These are phyloP conservation scores for Evernia prunastri DNA, from an alignment of 495 filamentous ascomycete genomes.

Conservation along the genomic window DNA sequence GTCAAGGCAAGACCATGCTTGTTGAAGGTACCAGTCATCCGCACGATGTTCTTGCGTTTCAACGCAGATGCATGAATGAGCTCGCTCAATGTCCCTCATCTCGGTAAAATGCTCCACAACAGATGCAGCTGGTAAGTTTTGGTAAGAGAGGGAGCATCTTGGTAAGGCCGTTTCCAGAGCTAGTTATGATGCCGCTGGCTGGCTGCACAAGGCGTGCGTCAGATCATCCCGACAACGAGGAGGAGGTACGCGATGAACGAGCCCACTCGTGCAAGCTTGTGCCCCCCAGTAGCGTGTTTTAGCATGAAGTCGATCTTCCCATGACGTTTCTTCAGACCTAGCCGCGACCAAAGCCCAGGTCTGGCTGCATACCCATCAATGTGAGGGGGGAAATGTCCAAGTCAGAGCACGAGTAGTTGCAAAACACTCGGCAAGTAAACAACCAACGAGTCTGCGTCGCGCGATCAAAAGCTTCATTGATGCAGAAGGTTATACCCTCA, in stretches of 20 bases:
- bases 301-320: not conserved
- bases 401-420: not conserved
- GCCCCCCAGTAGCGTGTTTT: not conserved
- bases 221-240: not conserved
- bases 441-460: not conserved
- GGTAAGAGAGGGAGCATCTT: not conserved
- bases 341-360: not conserved
- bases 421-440: not conserved
- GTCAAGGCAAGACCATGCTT: not conserved
- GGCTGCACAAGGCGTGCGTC: not conserved
- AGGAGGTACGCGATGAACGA: not conserved
- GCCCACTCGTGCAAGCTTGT: not conserved
- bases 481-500: not conserved
- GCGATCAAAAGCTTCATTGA: not conserved
- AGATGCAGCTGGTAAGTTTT: not conserved
- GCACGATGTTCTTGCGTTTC: not conserved
- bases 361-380: slow-evolving; percentile 1
- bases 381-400: not conserved
- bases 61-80: not conserved
- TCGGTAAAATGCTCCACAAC: not conserved
- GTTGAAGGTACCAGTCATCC: not conserved
- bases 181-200: not conserved
- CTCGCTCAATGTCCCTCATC: not conserved
- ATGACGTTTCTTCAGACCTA: not conserved
- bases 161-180: not conserved